These are phyloP conservation scores for Aureobasidium mangrovei DNA, from an alignment of 2,329 filamentous ascomycete genomes.

Conservation along the genomic window DNA sequence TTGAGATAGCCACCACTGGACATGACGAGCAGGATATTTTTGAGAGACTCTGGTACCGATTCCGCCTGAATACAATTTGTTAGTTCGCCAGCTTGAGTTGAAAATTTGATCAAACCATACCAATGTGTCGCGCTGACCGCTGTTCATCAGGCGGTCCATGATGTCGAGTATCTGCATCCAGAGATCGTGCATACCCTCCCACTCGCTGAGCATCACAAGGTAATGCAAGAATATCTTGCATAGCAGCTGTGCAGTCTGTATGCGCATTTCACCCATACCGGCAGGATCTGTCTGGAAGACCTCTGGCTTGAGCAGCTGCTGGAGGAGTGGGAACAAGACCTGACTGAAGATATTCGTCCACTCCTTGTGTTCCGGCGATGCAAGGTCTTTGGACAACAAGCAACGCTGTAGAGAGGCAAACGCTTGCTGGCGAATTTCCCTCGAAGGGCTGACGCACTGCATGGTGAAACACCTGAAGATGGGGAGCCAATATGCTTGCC, in stretches of 20 bases:
- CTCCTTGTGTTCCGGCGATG: constrained; percentile 66
- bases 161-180: constrained; percentile 91
- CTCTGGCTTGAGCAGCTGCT: constrained; percentile 82
- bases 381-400: constrained; percentile 74
- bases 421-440: constrained; percentile 82
- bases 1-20: constrained; percentile 77
- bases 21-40: constrained; percentile 96
- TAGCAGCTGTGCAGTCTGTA: constrained; percentile 81
- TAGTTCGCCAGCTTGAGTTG: background rate
- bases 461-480: constrained; percentile 81
- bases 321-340: constrained; percentile 85
- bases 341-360: constrained; percentile 95
- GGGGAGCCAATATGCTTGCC: constrained; percentile 96
- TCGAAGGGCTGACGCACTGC: constrained; percentile 90
- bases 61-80: constrained; percentile 58
- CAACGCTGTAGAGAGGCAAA: constrained; percentile 79
- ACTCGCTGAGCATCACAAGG: constrained; percentile 71
- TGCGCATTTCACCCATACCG: constrained; percentile 91
- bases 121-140: constrained; percentile 61
- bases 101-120: background rate
- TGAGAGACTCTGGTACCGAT: constrained; percentile 87
- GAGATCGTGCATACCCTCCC: constrained; percentile 81
- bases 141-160: constrained; percentile 94
- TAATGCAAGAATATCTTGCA: constrained; percentile 97
- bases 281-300: constrained; percentile 83